These are phyloP conservation scores for Isoetes engelmannii DNA, from an alignment of 83 land plant species.

Conservation along the genomic window DNA sequence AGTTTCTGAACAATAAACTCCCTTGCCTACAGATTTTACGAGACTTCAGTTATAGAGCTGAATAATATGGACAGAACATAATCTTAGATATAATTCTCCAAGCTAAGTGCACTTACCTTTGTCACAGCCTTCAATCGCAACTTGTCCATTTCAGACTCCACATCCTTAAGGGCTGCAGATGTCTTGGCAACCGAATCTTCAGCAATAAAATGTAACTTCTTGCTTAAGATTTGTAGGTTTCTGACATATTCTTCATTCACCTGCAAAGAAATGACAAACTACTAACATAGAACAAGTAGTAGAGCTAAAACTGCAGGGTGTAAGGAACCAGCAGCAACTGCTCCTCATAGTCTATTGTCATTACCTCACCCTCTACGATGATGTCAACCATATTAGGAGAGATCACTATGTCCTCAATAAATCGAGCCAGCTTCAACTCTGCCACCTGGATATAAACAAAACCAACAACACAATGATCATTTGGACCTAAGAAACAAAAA, in stretches of 20 bases:
- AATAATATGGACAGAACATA: background rate
- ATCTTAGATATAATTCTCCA: too few relatives aligned
- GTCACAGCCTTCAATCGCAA: slow-evolving; percentile 87
- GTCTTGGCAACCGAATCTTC: slow-evolving; percentile 67
- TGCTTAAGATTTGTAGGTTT: slow-evolving; percentile 77
- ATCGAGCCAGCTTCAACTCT: slow-evolving; percentile 79
- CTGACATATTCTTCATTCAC: slow-evolving; percentile 95
- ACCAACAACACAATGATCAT: background rate
- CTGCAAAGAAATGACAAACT: slow-evolving; percentile 39
- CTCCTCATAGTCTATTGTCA: too few relatives aligned
- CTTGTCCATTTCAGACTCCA: slow-evolving; percentile 88
- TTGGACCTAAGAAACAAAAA: too few relatives aligned
- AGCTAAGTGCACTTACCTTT: slow-evolving; percentile 44
- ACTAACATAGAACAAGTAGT: slow-evolving; percentile 2
- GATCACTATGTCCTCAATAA: slow-evolving; percentile 89
- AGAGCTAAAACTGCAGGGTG: background rate
- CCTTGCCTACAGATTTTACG: slow-evolving; percentile 45
- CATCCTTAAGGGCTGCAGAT: slow-evolving; percentile 89
- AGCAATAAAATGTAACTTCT: slow-evolving; percentile 74
- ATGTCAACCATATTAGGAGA: slow-evolving; percentile 97
- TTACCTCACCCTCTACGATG: slow-evolving; percentile 97
- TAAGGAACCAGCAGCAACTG: background rate
- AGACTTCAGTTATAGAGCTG: background rate
- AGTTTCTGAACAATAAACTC: slow-evolving; percentile 94
- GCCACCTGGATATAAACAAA: slow-evolving; percentile 54